Percentiles rank a stretch among this genome's conserved stretches.
phyloP scores from a whole-genome alignment of 177 flowering plant genomes.

The Vitis hybrid region DNA sequence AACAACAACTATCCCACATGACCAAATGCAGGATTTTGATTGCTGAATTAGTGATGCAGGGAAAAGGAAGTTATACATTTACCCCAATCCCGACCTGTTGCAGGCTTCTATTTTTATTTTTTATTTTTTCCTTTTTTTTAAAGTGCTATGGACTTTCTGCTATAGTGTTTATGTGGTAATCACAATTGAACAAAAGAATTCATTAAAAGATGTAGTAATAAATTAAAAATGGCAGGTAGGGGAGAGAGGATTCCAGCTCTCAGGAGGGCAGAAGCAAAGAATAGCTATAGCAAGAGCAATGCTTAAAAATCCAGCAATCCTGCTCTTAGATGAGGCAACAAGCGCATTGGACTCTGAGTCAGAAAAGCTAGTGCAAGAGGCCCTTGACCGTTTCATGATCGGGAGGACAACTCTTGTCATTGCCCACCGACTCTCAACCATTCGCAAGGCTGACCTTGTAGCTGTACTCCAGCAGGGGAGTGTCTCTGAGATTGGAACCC shows the following conservation, averaged over 20 bases:
- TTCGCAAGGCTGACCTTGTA: conserved; percentile 93
- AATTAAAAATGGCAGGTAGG: conserved; percentile 71
- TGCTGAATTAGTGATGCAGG: too few species aligned
- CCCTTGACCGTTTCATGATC: conserved; percentile 96
- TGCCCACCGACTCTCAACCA: conserved; percentile 96
- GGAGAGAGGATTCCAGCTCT: conserved; percentile 91
- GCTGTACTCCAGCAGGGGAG: conserved; percentile 92
- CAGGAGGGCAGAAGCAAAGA: conserved; percentile 97
- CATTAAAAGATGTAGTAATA: neutral
- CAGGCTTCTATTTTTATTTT: too few species aligned
- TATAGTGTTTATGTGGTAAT: neutral
- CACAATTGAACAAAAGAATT: neutral
- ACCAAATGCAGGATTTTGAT: too few species aligned
- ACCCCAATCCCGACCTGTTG: too few species aligned
- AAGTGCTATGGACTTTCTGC: neutral
- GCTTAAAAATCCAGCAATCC: conserved; percentile 92
- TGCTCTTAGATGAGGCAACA: conserved; percentile 87
- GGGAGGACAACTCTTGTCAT: conserved; percentile 94
- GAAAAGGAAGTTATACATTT: too few species aligned
- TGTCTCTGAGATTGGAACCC: conserved; percentile 84
- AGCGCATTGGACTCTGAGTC: conserved; percentile 96
- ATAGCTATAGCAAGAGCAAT: conserved; percentile 94
- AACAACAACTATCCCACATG: too few species aligned
- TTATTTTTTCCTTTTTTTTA: too few species aligned
- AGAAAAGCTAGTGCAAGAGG: conserved; percentile 93